These are phyloP conservation scores for Trypanosoma mega DNA, from an alignment of 208 protist species.

Conservation along the genomic window DNA sequence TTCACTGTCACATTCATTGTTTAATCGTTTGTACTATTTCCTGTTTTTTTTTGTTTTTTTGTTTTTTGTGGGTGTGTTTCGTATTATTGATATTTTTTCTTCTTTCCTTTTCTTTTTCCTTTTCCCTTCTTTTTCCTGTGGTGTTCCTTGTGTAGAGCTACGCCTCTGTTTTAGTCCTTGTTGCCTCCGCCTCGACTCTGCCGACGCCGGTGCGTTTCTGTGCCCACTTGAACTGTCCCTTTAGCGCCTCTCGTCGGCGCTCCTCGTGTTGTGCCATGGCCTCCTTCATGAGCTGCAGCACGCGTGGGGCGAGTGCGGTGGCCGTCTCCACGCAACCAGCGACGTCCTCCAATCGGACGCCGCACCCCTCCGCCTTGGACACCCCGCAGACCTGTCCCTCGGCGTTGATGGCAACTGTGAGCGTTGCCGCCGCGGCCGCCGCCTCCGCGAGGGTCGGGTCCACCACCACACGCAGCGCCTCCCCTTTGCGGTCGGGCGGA, in stretches of 20 bases:
- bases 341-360: conserved; percentile 47
- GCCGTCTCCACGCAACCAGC: conserved; percentile 56
- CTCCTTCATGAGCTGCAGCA: conserved; percentile 54
- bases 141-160: too few species aligned
- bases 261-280: conserved; percentile 70
- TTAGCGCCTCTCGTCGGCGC: conserved; percentile 47
- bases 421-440: conserved; percentile 53
- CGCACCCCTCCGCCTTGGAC: conserved; percentile 69
- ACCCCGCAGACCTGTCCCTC: conserved; percentile 84
- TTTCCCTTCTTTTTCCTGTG: too few species aligned
- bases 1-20: too few species aligned
- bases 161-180: conserved; percentile 11
- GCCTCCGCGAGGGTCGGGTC: conserved; percentile 74
- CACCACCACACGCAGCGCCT: conserved; percentile 47
- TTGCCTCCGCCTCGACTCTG: conserved; percentile 17
- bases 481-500: neutral
- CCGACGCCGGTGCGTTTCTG: conserved; percentile 68
- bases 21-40: too few species aligned
- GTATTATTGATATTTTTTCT: neutral
- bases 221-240: conserved; percentile 86
- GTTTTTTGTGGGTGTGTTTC: neutral
- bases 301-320: conserved; percentile 32
- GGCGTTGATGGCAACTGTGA: conserved; percentile 78
- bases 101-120: conserved; percentile 2
- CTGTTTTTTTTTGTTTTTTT: neutral